A percentile compares a stretch with the other conserved stretches of the same genome.
Evolutionary conservation across 2,329 filamentous ascomycete species (phyloP).

Genomic region (Xylariales sp.): DNA sequence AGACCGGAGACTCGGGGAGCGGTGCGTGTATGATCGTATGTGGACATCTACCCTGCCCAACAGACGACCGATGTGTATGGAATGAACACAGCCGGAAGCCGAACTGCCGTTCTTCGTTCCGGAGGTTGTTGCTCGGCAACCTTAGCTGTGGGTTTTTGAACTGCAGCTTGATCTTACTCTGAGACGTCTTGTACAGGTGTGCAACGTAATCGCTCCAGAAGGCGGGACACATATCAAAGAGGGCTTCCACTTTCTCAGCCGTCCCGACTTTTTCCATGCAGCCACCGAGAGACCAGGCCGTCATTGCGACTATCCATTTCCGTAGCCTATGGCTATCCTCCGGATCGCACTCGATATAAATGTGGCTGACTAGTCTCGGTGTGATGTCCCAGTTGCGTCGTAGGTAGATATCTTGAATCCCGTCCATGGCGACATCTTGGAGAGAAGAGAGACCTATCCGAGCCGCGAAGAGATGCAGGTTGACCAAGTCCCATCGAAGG

Average conservation of each 20-base stretch:
- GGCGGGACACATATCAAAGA: conserved; percentile 40
- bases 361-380: conserved; percentile 43
- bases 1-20: not conserved
- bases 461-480: conserved; percentile 54
- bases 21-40: conserved; percentile 24
- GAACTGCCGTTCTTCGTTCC: conserved; percentile 53
- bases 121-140: conserved; percentile 50
- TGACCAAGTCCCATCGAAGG: conserved; percentile 52
- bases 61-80: conserved; percentile 50
- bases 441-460: conserved; percentile 43
- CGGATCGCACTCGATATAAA: conserved; percentile 50
- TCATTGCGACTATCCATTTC: conserved; percentile 57
- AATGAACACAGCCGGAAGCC: conserved; percentile 60
- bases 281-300: conserved; percentile 49
- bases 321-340: conserved; percentile 47
- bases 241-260: conserved; percentile 34
- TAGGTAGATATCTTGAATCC: conserved; percentile 55
- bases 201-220: conserved; percentile 46
- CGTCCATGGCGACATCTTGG: conserved; percentile 55
- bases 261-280: conserved; percentile 23
- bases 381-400: conserved; percentile 55
- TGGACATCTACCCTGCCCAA: conserved; percentile 51
- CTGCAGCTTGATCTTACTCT: conserved; percentile 44
- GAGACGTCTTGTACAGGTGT: conserved; percentile 48
- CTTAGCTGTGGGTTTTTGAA: conserved; percentile 59